Conservation (phyloP, 371 early-diverging fungal species). For the Mucor indicus region DNA sequence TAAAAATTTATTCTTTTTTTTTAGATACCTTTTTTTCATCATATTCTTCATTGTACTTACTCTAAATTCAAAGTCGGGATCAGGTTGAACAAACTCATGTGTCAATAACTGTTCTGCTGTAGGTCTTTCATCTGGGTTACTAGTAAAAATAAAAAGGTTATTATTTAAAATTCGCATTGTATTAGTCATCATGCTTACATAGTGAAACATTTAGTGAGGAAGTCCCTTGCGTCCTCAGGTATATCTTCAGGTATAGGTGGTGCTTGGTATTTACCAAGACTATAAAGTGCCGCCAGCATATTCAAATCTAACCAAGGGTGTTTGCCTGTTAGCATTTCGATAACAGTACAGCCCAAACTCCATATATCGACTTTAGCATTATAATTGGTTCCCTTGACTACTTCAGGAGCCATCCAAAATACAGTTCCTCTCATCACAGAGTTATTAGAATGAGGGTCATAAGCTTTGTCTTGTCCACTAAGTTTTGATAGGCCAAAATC, state of each 20-base stretch:
- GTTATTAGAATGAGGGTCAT: slow-evolving; percentile 46
- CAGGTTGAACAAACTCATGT: slow-evolving; percentile 54
- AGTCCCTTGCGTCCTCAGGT: slow-evolving; percentile 67
- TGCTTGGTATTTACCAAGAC: slow-evolving; percentile 74
- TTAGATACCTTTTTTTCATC: no score
- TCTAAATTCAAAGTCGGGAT: slow-evolving; percentile 56
- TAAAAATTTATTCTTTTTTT: no score
- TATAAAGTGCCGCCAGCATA: slow-evolving; percentile 86
- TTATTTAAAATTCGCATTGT: no score
- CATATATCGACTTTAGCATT: slow-evolving; percentile 81
- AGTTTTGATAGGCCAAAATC: slow-evolving; percentile 99
- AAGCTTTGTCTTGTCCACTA: slow-evolving; percentile 47
- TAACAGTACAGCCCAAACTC: slow-evolving; percentile 87
- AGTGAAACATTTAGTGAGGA: slow-evolving; percentile 75
- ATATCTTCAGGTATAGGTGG: slow-evolving; percentile 80
- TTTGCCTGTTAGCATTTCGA: slow-evolving; percentile 93
- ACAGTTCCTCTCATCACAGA: slow-evolving; percentile 57
- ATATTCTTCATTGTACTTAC: no score
- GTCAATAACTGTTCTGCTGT: slow-evolving; percentile 62
- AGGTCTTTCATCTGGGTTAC: slow-evolving; percentile 66
- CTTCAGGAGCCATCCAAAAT: slow-evolving; percentile 96
- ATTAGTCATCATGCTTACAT: no score
- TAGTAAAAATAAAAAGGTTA: slow-evolving; percentile 1
- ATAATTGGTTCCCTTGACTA: slow-evolving; percentile 78
- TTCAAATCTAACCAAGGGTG: slow-evolving; percentile 90